Base-by-base conservation (phyloP, 768 basidiomycete genomes). In the Tricholoma sp. region DNA sequence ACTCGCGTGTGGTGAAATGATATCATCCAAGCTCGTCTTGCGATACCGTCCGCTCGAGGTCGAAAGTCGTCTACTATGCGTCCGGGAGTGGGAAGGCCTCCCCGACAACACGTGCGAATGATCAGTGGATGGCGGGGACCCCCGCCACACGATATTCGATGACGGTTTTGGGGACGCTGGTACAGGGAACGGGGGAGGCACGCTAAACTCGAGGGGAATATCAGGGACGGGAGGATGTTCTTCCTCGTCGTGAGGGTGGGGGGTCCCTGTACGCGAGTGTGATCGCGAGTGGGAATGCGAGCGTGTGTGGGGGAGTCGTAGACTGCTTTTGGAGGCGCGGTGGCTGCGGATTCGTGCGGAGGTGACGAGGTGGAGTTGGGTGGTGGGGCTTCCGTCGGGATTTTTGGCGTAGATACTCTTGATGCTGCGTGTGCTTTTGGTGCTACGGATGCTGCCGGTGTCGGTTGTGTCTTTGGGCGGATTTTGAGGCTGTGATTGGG, bases 271-370 rank as follows among this genome's bases (percentile, higher is more conserved):
- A 6, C 47, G 27, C 3, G 47, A 50, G n/a, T 31, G 47, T 4
- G 47, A 46, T 2, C 22, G 45, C 11, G 45, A 49, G 29, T 47
- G 58, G n/a, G 1, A 65, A 10, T n/a, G n/a, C n/a, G n/a, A 47
- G 18, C 24, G 58, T 24, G 8, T 19, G 67, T 65, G 55, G 21
- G 82, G 84, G 21, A 89, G 72, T 0, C 89, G 81, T 7, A 91
- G 71, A 64, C 86, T 89, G 21, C 82, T 79, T 61, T 85, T 82
- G 4, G 87, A 88, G 7, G 82, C 76, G 1, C 86, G 77, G 43
- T 76, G 74, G 66, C 85, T 88, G 39, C 88, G 79, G 57, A 73
- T 79, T 57, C 82, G 80, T 1, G 90, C 89, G 4, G 89, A 84
- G 4, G 79, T 78, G 2, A 91, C 76, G 7, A 79, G 75, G 35